Base-by-base conservation (phyloP, 208 protist species). In the Trypanosoma lewisi region DNA sequence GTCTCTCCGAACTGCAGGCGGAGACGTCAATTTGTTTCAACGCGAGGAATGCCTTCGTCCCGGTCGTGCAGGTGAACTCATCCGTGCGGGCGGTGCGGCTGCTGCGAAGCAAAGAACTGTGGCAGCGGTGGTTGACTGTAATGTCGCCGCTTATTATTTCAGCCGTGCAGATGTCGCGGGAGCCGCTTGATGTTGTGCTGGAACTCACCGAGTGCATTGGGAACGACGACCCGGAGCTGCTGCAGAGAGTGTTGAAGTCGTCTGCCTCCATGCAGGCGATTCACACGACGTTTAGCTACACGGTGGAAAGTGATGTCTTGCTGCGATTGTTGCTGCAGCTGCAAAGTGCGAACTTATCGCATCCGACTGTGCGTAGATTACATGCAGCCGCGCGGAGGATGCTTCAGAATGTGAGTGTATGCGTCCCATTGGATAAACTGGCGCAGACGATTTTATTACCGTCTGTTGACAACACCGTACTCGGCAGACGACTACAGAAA, bases 131-230 rank as follows among this genome's bases (percentile, higher is more conserved):
- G 67, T 47, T 73, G 37, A 5, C 51, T n/a, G 21, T 30, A 17
- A 55, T 65, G 37, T 34, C 47, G 17, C 59, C 67, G 12, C 53
- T 73, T 27, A 73, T 73, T 47, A 19, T 67, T 5, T 8, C 12
- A 11, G 49, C 67, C 7, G 67, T 64, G 17, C 17, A 25, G 4
- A 48, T 56, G 9, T 66, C 67, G 0, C 51, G 59, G 6, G 67
- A 73, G n/a, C 49, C 67, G 11, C 52, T 65, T 16, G 67, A 73
- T 53, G 51, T 55, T 30, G 58, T 73, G 9, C 44, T 73, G 17
- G 53, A 66, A 7, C 12, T 73, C 4, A 49, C 53, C 30, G 67
- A 73, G 39, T 31, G 34, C 12, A 37, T 73, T 27, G 42, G 30
- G 16, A 34, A 2, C 9, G 54, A 63, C 30, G 60, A 73, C 57